These are phyloP conservation scores for Cyberlindnera mississippiensis DNA, from an alignment of 805 yeast species.

Conservation along the genomic window DNA sequence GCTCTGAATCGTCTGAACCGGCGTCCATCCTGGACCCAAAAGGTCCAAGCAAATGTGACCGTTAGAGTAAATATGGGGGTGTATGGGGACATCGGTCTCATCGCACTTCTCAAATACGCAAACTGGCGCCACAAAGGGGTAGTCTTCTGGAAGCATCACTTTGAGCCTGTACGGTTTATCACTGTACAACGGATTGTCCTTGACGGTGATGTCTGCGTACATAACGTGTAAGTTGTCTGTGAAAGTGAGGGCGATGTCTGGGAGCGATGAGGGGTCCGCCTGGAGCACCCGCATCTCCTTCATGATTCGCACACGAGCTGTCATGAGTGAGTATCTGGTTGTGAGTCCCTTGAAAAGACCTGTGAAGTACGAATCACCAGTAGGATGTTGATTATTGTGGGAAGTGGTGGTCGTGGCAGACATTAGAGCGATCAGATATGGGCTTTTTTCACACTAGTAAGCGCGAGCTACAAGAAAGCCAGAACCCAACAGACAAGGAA, in stretches of 20 bases:
- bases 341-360: neutral
- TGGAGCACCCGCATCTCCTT: slow-evolving; percentile 24
- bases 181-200: slow-evolving; percentile 34
- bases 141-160: slow-evolving; percentile 39
- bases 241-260: slow-evolving; percentile 29
- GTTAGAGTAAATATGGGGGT: slow-evolving; percentile 72
- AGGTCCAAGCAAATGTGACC: slow-evolving; percentile 76
- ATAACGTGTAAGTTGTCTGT: slow-evolving; percentile 33
- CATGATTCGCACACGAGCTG: slow-evolving; percentile 23
- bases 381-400: neutral
- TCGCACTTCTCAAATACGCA: slow-evolving; percentile 43
- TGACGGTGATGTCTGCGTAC: slow-evolving; percentile 36
- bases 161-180: slow-evolving; percentile 39
- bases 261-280: slow-evolving; percentile 12
- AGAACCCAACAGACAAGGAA: too few species aligned
- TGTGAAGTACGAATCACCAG: neutral
- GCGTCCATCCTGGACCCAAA: slow-evolving; percentile 41
- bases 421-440: too few species aligned
- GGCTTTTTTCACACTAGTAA: too few species aligned
- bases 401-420: neutral
- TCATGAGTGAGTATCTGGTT: slow-evolving; percentile 10
- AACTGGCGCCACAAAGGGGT: slow-evolving; percentile 59
- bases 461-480: too few species aligned
- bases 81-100: slow-evolving; percentile 47
- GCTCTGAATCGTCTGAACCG: slow-evolving; percentile 34